Conservation (phyloP, 2,329 filamentous ascomycete species). For the Fusarium duplospermum region DNA sequence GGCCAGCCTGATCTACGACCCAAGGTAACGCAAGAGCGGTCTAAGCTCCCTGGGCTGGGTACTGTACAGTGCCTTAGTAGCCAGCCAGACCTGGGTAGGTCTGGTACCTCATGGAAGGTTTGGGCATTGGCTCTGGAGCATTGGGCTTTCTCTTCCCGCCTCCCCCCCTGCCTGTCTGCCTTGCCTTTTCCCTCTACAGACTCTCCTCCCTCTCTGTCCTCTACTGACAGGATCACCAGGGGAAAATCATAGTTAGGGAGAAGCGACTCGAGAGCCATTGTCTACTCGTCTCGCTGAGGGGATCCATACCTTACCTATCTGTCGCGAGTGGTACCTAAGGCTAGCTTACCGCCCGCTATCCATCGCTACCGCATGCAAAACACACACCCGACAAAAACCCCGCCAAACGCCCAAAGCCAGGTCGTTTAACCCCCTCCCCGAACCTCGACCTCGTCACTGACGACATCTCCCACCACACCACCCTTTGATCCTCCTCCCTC, state of each 20-base stretch:
- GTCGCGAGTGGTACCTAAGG: not conserved
- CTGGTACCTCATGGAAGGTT: conserved; percentile 12
- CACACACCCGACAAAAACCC: conserved; percentile 41
- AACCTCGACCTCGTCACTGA: conserved; percentile 50
- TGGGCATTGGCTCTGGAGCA: conserved; percentile 26
- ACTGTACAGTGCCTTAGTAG: not conserved
- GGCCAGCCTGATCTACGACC: not conserved
- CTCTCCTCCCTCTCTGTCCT: not conserved
- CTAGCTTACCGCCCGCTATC: conserved; percentile 33
- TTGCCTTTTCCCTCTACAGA: conserved; percentile 5
- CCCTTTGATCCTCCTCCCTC: conserved; percentile 33
- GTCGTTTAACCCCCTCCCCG: conserved; percentile 29
- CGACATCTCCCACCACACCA: conserved; percentile 50
- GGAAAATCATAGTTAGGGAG: not conserved
- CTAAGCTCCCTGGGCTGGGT: conserved; percentile 24
- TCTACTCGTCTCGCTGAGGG: not conserved
- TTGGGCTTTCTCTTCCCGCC: conserved; percentile 30
- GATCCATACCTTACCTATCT: not conserved
- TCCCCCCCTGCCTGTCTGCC: not conserved
- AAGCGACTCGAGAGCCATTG: not conserved
- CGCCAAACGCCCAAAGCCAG: conserved; percentile 39
- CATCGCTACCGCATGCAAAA: conserved; percentile 37
- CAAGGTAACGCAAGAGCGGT: conserved; percentile 18
- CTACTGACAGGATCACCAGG: not conserved
- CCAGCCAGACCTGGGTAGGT: not conserved